Percentiles rank a stretch among this genome's conserved stretches.
These are phyloP conservation scores for Phytophthora tubulina DNA, from an alignment of 352 stramenopile species.

Conservation along the genomic window DNA sequence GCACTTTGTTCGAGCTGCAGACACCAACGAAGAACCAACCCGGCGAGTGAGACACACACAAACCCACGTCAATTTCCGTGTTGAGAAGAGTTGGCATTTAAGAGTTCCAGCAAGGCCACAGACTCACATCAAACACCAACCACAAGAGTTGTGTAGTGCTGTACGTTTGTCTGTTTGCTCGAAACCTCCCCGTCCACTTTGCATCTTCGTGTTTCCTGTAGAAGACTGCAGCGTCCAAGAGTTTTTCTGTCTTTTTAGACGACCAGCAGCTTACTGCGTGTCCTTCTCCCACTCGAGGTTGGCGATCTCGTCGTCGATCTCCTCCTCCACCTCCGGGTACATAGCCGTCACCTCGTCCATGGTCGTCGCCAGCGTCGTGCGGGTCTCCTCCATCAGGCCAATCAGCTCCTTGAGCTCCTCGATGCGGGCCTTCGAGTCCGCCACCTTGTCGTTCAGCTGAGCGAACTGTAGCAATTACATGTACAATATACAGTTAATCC, in stretches of 20 bases:
- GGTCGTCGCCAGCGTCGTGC: slow-evolving; percentile 85
- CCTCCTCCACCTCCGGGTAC: slow-evolving; percentile 87
- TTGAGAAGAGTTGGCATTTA: slow-evolving; percentile 46
- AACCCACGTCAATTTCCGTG: slow-evolving; percentile 46
- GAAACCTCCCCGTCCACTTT: slow-evolving; percentile 7
- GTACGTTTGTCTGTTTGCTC: slow-evolving; percentile 12
- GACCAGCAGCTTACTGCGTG: slow-evolving; percentile 63
- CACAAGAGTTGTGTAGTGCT: slow-evolving; percentile 7
- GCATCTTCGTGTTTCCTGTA: slow-evolving; percentile 25
- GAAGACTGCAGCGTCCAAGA: slow-evolving; percentile 14
- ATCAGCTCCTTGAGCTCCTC: slow-evolving; percentile 89
- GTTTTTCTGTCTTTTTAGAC: slow-evolving; percentile 8
- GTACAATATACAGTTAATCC: slow-evolving; percentile 3
- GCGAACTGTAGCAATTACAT: slow-evolving; percentile 51
- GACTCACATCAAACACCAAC: slow-evolving; percentile 6
- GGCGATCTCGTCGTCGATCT: slow-evolving; percentile 91
- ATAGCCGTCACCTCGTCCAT: slow-evolving; percentile 88
- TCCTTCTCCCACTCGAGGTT: slow-evolving; percentile 93
- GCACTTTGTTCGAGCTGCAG: slow-evolving; percentile 26
- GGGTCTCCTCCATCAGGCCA: slow-evolving; percentile 84
- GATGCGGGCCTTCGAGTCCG: slow-evolving; percentile 88
- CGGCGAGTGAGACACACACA: slow-evolving; percentile 19
- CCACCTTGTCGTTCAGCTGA: slow-evolving; percentile 83
- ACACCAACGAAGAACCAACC: slow-evolving; percentile 8
- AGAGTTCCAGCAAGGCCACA: slow-evolving; percentile 15